Evolutionary conservation across 2,329 filamentous ascomycete species (phyloP).

Genomic region (Fusarium piperis): DNA sequence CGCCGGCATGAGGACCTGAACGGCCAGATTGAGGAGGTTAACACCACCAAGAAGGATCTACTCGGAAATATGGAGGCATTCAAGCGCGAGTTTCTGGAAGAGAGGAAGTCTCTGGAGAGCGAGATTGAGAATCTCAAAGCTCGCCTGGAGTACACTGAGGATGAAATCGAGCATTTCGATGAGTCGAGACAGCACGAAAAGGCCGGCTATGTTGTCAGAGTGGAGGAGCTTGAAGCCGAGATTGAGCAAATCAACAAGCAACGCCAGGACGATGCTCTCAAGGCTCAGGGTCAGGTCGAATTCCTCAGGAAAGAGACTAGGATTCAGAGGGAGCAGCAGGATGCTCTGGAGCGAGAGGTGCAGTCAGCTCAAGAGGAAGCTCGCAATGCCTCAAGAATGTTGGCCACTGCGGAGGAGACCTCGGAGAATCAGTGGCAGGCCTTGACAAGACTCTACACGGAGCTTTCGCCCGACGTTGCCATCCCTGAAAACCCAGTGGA

Average conservation of each 20-base stretch:
- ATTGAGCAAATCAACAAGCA: constrained; percentile 71
- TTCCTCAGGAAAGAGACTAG: constrained; percentile 69
- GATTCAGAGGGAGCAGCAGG: constrained; percentile 67
- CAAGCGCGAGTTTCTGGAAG: constrained; percentile 86
- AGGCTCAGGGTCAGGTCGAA: constrained; percentile 69
- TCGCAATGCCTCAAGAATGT: constrained; percentile 60
- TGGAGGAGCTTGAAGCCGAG: constrained; percentile 76
- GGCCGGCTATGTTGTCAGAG: constrained; percentile 72
- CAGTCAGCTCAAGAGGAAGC: constrained; percentile 64
- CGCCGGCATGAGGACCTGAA: constrained; percentile 66
- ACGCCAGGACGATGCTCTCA: constrained; percentile 65
- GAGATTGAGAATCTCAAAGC: constrained; percentile 81
- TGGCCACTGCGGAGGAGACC: constrained; percentile 61
- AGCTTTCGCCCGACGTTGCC: constrained; percentile 63
- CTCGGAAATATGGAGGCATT: constrained; percentile 94
- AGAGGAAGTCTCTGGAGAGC: constrained; percentile 82
- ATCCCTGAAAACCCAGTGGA: constrained; percentile 66
- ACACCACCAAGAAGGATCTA: constrained; percentile 92
- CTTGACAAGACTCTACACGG: constrained; percentile 67
- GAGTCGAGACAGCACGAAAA: constrained; percentile 87
- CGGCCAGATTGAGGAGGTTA: constrained; percentile 81
- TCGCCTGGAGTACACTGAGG: constrained; percentile 87
- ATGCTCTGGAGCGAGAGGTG: constrained; percentile 67
- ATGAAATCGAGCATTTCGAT: constrained; percentile 86
- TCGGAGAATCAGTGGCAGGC: constrained; percentile 62